phyloP scores from a whole-genome alignment of 1,284 basidiomycete genomes.

The Farysia itapuensis region DNA sequence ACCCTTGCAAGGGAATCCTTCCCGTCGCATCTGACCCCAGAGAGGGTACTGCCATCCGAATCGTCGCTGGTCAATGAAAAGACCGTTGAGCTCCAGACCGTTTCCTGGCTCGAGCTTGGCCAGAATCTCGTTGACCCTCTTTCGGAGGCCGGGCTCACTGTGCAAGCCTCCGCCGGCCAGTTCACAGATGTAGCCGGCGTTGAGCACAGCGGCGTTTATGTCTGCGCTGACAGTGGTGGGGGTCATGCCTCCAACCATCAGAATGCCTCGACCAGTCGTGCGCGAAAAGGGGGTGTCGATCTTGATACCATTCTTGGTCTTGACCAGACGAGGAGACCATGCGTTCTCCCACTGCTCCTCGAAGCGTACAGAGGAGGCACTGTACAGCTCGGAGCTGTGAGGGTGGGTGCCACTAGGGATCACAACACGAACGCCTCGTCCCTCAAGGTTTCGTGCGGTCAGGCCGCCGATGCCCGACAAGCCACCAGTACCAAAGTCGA shows the following conservation, averaged over 20 bases:
- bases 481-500: slow-evolving; percentile 93
- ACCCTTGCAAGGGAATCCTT: slow-evolving; percentile 92
- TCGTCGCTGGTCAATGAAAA: slow-evolving; percentile 98
- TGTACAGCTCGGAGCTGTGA: slow-evolving; percentile 64
- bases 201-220: slow-evolving; percentile 70
- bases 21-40: slow-evolving; percentile 94
- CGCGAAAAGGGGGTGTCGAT: slow-evolving; percentile 95
- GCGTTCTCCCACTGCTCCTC: slow-evolving; percentile 91
- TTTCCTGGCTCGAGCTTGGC: slow-evolving; percentile 44
- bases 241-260: slow-evolving; percentile 96
- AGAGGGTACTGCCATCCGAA: slow-evolving; percentile 92
- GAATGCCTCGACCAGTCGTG: slow-evolving; percentile 88
- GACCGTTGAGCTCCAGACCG: slow-evolving; percentile 84
- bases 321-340: slow-evolving; percentile 80
- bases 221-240: slow-evolving; percentile 52
- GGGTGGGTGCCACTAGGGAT: slow-evolving; percentile 47
- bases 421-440: slow-evolving; percentile 80
- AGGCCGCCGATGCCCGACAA: slow-evolving; percentile 88
- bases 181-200: slow-evolving; percentile 93
- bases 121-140: slow-evolving; percentile 68
- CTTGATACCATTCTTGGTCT: slow-evolving; percentile 65
- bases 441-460: slow-evolving; percentile 85
- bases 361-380: slow-evolving; percentile 68
- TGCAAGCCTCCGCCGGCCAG: slow-evolving; percentile 97
- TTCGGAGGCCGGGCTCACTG: slow-evolving; percentile 80